Evolutionary conservation across 495 filamentous ascomycete genomes (phyloP), one percentile per base, ranked within the genome.

Genomic region (Aspergillus mulundensis): DNA sequence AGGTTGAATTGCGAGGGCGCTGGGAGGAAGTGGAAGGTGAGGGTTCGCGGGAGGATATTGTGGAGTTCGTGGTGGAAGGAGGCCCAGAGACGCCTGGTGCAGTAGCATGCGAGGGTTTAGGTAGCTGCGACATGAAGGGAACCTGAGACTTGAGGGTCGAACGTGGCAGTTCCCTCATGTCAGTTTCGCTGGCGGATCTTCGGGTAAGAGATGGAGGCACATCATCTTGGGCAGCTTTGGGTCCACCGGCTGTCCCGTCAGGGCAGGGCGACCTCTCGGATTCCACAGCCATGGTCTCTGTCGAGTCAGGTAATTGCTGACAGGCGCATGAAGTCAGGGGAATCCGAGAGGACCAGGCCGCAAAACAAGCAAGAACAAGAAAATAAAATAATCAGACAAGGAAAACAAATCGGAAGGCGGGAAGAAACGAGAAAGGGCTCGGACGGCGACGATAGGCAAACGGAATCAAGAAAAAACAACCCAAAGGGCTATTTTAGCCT

Each of bases 41-140:
- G 48, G 71, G 65, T 61, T 81, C 78, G 50, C 77, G 77, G 14
- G 78, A 81, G 48, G 78, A 73, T 54, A 73, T 70, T 43, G 66
- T 70, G 20, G 78, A 81, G 58, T 70, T 71, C 44, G 69, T 61
- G 14, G 68, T 54, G 4, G 77, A 78, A 1, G 69, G 51, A 21
- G 72, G 62, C 25, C 61, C 55, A 28, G 76, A 75, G 25, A 65
- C 28, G 38, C 58, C 65, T 54, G 69, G 66, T 36, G 63, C 58
- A 43, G 64, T 68, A 23, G 65, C 67, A 28, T 70, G 68, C 47
- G 70, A 54, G 51, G 72, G 58, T 54, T 70, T 73, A 54, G 73
- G 75, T 40, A 75, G 43, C 60, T 74, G 70, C 23, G 70, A 71
- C 54, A 70, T 61, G 36, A 61, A 30, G 44, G 65, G 42, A 55